Evolutionary conservation across 495 filamentous ascomycete species (phyloP).

Genomic region (Aspergillus diversus): DNA sequence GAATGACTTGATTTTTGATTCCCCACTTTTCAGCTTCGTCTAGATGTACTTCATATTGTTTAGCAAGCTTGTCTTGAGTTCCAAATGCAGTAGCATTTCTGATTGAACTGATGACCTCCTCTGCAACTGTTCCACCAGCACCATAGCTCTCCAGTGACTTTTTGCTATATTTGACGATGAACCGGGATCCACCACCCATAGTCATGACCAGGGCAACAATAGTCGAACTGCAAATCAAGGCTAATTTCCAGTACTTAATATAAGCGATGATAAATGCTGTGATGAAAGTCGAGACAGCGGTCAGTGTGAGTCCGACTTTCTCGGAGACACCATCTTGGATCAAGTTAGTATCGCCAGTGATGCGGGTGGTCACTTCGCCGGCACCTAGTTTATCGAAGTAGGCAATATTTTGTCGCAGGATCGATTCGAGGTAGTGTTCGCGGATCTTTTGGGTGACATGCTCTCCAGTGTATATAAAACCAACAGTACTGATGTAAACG

Average conservation of each 20-base stretch:
- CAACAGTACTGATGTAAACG: constrained; percentile 80
- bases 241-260: constrained; percentile 82
- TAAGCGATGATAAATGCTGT: constrained; percentile 90
- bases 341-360: constrained; percentile 87
- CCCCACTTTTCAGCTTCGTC: constrained; percentile 74
- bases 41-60: constrained; percentile 79
- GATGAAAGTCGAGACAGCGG: constrained; percentile 75
- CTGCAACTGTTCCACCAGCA: constrained; percentile 83
- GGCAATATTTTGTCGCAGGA: constrained; percentile 87
- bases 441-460: constrained; percentile 84
- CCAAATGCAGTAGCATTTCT: constrained; percentile 92
- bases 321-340: constrained; percentile 89
- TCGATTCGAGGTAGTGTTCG: constrained; percentile 79
- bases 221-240: constrained; percentile 78
- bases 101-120: constrained; percentile 94
- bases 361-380: constrained; percentile 90
- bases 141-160: constrained; percentile 77
- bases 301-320: constrained; percentile 77
- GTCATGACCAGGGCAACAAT: constrained; percentile 71
- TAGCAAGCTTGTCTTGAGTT: constrained; percentile 85
- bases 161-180: constrained; percentile 81
- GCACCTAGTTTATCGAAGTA: constrained; percentile 92
- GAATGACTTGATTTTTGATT: constrained; percentile 67
- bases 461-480: constrained; percentile 94
- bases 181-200: constrained; percentile 72